Percentiles rank a stretch among this genome's conserved stretches.
Evolutionary conservation across 1,139 yeast species (phyloP).

Genomic region (Hyphopichia wangnamkhiaoensis): DNA sequence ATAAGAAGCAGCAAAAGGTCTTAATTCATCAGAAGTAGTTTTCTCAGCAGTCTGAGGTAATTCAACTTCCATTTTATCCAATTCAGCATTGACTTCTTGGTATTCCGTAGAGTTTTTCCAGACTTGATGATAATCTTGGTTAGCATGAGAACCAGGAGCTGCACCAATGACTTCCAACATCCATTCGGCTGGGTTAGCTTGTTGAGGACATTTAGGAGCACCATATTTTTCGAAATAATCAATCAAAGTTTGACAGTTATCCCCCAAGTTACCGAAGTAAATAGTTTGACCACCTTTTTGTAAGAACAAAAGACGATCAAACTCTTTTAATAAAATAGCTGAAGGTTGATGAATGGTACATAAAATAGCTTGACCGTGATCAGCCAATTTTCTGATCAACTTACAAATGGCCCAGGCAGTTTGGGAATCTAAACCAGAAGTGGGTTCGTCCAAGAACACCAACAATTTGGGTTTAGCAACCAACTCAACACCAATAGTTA

Average conservation of each 20-base stretch:
- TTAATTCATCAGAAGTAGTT: slow-evolving; percentile 21
- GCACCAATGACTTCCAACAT: slow-evolving; percentile 55
- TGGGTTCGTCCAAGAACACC: slow-evolving; percentile 40
- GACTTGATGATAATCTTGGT: slow-evolving; percentile 33
- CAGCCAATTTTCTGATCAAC: slow-evolving; percentile 43
- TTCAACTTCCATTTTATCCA: slow-evolving; percentile 29
- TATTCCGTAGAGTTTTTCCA: slow-evolving; percentile 35
- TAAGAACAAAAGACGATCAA: slow-evolving; percentile 38
- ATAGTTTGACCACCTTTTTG: slow-evolving; percentile 59
- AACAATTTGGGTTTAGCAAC: slow-evolving; percentile 41
- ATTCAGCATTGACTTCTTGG: slow-evolving; percentile 21
- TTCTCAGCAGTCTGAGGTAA: slow-evolving; percentile 27
- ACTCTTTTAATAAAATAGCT: slow-evolving; percentile 36
- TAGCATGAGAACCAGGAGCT: slow-evolving; percentile 38
- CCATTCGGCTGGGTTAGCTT: slow-evolving; percentile 60
- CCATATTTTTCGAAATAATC: slow-evolving; percentile 61
- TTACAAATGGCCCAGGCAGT: slow-evolving; percentile 48
- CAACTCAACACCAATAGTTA: slow-evolving; percentile 42
- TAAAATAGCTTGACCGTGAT: slow-evolving; percentile 44
- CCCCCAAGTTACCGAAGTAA: slow-evolving; percentile 67
- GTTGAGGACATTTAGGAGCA: slow-evolving; percentile 40
- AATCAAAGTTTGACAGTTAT: slow-evolving; percentile 48
- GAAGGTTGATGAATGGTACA: slow-evolving; percentile 48
- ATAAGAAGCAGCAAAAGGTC: slow-evolving; percentile 27
- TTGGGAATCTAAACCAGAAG: slow-evolving; percentile 45